Evolutionary conservation across 2,329 filamentous ascomycete species (phyloP), one percentile per base, ranked within the genome.

Genomic region (Truncatella angustata): DNA sequence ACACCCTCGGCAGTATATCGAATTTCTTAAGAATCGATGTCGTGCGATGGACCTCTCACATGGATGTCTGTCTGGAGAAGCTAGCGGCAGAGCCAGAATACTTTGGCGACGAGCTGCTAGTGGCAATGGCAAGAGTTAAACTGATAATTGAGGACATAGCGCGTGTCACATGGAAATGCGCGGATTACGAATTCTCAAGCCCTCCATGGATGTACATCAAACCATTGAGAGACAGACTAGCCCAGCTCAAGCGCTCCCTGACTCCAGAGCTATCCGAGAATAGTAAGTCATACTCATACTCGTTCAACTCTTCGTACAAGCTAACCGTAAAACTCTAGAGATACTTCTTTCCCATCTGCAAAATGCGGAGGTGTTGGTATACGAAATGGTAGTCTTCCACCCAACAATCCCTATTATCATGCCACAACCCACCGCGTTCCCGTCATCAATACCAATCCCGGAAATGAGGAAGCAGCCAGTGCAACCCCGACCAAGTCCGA

Each of bases 31-130:
- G 55, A 44, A 55, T 55, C 11, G 55, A 62, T 20, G 52, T 59
- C 4, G 62, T 86, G 49, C 71, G 69, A 3, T 87, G 83, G 82
- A 84, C 76, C 1, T 57, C 76, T 1, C 76, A 84, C 48, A 77
- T 86, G 72, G 81, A 84, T 26, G 80, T 84, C 34, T 80, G 75
- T 34, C 67, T 86, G 0, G 64, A 72, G 4, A 56, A 72, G 2
- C 66, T 87, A 0, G 66, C 71, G 3, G 66, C 72, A 14, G 65
- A 73, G 2, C 71, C 71, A 5, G 77, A 84, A 51, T 71, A 70
- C 28, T 67, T 73, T 0, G 72, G 73, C 2, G 83, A 87, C 59
- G 68, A 71, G 26, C 58, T 80, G 2, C 68, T 86, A 3, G 70
- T 73, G 5, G 39, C 55, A 1, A 63, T 66, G 51, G 62, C 60